phyloP scores from a whole-genome alignment of 2,329 filamentous ascomycete species.

The Leptoxyphium fumago region DNA sequence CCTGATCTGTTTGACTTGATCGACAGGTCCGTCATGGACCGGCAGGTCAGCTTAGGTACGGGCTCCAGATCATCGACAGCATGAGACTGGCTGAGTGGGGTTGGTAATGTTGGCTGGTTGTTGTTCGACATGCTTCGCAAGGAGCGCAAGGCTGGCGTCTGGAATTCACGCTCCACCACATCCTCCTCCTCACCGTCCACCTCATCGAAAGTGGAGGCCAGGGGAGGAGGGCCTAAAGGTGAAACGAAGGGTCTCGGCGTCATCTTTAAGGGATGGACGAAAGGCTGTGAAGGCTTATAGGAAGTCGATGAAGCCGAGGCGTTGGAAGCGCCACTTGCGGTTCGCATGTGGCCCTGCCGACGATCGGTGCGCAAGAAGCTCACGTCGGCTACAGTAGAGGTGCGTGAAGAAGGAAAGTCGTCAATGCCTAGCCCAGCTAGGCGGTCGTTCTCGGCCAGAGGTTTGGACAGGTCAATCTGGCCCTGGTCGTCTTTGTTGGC shows the following conservation, averaged over 20 bases:
- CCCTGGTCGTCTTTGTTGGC: conserved; percentile 30
- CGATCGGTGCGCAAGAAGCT: conserved; percentile 24
- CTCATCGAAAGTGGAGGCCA: conserved; percentile 32
- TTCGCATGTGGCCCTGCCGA: conserved; percentile 29
- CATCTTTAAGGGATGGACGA: conserved; percentile 42
- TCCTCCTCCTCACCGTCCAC: conserved; percentile 26
- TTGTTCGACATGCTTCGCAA: conserved; percentile 29
- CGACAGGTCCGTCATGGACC: conserved; percentile 39
- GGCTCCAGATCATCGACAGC: conserved; percentile 24
- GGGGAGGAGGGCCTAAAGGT: conserved; percentile 34
- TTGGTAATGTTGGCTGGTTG: conserved; percentile 8
- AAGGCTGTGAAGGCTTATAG: conserved; percentile 34
- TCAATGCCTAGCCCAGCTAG: conserved; percentile 40
- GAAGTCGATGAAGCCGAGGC: conserved; percentile 35
- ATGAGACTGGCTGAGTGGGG: conserved; percentile 19
- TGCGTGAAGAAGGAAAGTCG: conserved; percentile 26
- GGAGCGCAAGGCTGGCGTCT: conserved; percentile 21
- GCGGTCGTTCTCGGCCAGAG: conserved; percentile 39
- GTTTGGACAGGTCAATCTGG: conserved; percentile 38
- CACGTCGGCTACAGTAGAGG: conserved; percentile 26
- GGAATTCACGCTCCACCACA: conserved; percentile 31
- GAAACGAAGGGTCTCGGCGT: conserved; percentile 40
- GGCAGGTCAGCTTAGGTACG: conserved; percentile 33
- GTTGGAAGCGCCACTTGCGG: conserved; percentile 40
- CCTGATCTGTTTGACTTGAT: conserved; percentile 26